Evolutionary conservation across 1,284 basidiomycete genomes (phyloP), one percentile per base, ranked within the genome.

Genomic region (Mycena sp.): DNA sequence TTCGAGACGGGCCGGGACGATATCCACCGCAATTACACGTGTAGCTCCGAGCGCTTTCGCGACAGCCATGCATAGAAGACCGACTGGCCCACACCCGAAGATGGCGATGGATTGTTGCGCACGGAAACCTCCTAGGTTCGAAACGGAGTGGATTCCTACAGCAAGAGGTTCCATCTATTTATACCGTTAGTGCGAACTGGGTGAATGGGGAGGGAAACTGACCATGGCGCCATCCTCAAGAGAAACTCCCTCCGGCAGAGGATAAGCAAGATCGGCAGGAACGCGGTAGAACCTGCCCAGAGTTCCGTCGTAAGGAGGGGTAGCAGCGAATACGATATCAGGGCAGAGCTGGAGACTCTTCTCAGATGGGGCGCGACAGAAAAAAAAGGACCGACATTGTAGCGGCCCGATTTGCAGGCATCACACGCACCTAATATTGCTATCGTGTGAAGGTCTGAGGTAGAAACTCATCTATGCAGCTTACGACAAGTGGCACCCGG

Each of bases 41-140:
- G 84, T 83, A 0, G 94, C 95, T 25, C 94, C 95, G 56, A 96
- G 82, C 3, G 94, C 95, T 74, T 91, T 95, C 28, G 95, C 95
- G 23, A 96, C 95, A 4, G 94, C 96, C 89, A 96, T 96, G 74
- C 89, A 92, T 35, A 98, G 86, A 19, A 98, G 83, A 17, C 96
- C 96, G 66, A 99, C 94, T 9, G 96, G 96, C 1, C 97, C 96
- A 64, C 96, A 97, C 26, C 91, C 91, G 71, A 97, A 95, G 62
- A 99, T 82, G 25, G 86, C 87, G 65, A 95, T 87, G 45, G 87
- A 87, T 75, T 93, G 87, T 72, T 87, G 87, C 37, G 91, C 81
- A 53, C 85, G 86, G 75, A 98, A 83, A 38, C 84, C 80, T 23
- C 91, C 96, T 38, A 95, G 83, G 70, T 86, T 92, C 48, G 88